Base-by-base conservation (phyloP, 2,329 filamentous ascomycete species). In the Fusarium sterilihyphosum region DNA sequence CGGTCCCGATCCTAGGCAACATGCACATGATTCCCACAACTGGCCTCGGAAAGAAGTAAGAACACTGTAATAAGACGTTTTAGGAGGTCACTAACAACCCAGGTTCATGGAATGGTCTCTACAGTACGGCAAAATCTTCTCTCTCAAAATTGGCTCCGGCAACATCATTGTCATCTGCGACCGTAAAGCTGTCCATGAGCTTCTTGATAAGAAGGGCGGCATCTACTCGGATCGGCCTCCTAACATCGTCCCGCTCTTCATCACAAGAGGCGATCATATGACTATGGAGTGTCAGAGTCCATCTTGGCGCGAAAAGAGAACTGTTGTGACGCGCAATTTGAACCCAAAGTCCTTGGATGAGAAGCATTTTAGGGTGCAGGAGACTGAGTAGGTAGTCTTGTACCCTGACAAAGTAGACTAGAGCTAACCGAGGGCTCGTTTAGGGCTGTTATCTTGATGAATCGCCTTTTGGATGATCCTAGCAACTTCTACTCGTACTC, bases 371-470 rank as follows among this genome's bases (percentile, higher is more conserved):
- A 35, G 49, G 6, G 49, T 52, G 2, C 49, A 52, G 2, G 49
- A 52, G 31, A 52, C 49, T 20, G 31, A 52, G 49, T 52, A 24
- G 2, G n/a, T 35, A 54, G n/a, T 8, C 10, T 22, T n/a, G 16
- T 0, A 50, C 5, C 20, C 3, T n/a, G 16, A 5, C 7, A 5
- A 4, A 8, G 2, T 33, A 3, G 2, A 8, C 4, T 7, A 31
- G 24, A 54, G 5, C 33, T 54, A 2, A 38, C 50, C 4, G 5
- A 2, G 35, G 10, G 11, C 4, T 22, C 11, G 33, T 14, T 0
- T 8, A 40, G 52, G 6, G 52, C 52, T 6, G 35, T 29, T 4
- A 40, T 54, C 1, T 6, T 54, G 13, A 37, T 54, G 52, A 54
- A 38, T 2, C n/a, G 35, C 12, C 35, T 54, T 17, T 40, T 54